Conservation (phyloP, 306 rosid species). For the Cicer bijugum region DNA sequence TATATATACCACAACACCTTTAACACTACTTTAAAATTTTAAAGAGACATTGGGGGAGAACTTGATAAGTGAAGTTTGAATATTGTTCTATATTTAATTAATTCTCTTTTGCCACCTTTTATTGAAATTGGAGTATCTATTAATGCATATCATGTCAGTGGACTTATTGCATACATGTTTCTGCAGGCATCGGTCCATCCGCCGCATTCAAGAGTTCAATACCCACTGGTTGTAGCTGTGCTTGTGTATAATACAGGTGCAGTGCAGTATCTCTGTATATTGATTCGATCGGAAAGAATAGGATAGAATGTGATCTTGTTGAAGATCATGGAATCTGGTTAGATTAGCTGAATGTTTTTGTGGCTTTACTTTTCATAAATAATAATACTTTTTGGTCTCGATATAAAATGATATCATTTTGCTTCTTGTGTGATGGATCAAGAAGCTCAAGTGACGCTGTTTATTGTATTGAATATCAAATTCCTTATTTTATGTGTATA, state of each 20-base stretch:
- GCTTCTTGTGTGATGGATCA: slow-evolving; percentile 51
- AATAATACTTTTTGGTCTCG: slow-evolving; percentile 51
- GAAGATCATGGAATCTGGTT: slow-evolving; percentile 53
- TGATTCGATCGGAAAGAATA: slow-evolving; percentile 61
- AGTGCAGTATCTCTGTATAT: slow-evolving; percentile 51
- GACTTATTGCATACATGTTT: slow-evolving; percentile 29
- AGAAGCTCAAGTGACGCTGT: slow-evolving; percentile 41
- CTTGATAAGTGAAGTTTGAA: not conserved
- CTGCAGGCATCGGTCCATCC: slow-evolving; percentile 51
- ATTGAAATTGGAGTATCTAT: not conserved
- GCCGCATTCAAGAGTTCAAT: slow-evolving; percentile 35
- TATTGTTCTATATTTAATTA: slow-evolving; percentile 1
- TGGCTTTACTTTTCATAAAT: slow-evolving; percentile 49
- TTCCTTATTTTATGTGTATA: slow-evolving; percentile 39
- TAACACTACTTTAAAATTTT: slow-evolving; percentile 3
- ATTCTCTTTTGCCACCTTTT: not conserved
- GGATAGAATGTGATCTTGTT: slow-evolving; percentile 59
- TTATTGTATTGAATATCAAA: slow-evolving; percentile 41
- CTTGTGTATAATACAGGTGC: slow-evolving; percentile 51
- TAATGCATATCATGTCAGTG: not conserved
- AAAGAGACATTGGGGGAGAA: not conserved
- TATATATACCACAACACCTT: not conserved
- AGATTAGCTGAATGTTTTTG: slow-evolving; percentile 59
- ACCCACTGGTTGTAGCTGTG: slow-evolving; percentile 42
- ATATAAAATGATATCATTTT: slow-evolving; percentile 41